These are phyloP conservation scores for Candida palmyrensis DNA, from an alignment of 805 yeast species.

Conservation along the genomic window DNA sequence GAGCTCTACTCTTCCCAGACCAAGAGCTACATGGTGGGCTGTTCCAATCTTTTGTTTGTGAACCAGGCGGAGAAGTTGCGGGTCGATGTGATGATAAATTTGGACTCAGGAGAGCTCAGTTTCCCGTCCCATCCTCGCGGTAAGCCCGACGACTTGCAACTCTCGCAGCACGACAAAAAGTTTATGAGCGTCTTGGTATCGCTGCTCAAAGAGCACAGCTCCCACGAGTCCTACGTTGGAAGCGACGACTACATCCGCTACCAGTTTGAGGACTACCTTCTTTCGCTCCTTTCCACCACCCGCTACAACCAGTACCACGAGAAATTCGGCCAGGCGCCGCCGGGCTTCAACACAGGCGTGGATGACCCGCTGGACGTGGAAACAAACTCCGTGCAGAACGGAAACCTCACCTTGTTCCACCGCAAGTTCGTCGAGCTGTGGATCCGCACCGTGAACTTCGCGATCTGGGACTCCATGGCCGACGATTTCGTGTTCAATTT, in stretches of 20 bases:
- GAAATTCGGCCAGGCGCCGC: constrained; percentile 32
- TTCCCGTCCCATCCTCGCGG: constrained; percentile 30
- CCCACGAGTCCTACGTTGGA: constrained; percentile 29
- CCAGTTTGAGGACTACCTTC: constrained; percentile 85
- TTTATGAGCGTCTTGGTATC: constrained; percentile 60
- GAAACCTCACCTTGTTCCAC: constrained; percentile 27
- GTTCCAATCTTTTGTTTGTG: constrained; percentile 77
- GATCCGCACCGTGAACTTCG: constrained; percentile 29
- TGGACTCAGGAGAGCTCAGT: constrained; percentile 52
- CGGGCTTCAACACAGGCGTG: constrained; percentile 25
- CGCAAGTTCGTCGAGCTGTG: constrained; percentile 27
- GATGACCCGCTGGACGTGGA: constrained; percentile 9
- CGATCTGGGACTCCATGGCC: constrained; percentile 35
- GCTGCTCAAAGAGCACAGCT: constrained; percentile 46
- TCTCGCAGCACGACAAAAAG: constrained; percentile 53
- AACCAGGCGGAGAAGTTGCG: constrained; percentile 52
- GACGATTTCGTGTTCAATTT: constrained; percentile 43
- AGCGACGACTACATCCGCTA: constrained; percentile 81
- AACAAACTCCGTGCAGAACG: constrained; percentile 15
- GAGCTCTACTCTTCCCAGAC: constrained; percentile 57
- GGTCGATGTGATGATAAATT: constrained; percentile 69
- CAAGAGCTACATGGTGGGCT: constrained; percentile 70
- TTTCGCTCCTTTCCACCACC: constrained; percentile 66
- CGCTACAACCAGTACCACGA: constrained; percentile 61
- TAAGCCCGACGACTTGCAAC: constrained; percentile 22